Evolutionary conservation across 805 yeast genomes (phyloP), one percentile per base, ranked within the genome.

Genomic region (Saccharomyces mikatae): DNA sequence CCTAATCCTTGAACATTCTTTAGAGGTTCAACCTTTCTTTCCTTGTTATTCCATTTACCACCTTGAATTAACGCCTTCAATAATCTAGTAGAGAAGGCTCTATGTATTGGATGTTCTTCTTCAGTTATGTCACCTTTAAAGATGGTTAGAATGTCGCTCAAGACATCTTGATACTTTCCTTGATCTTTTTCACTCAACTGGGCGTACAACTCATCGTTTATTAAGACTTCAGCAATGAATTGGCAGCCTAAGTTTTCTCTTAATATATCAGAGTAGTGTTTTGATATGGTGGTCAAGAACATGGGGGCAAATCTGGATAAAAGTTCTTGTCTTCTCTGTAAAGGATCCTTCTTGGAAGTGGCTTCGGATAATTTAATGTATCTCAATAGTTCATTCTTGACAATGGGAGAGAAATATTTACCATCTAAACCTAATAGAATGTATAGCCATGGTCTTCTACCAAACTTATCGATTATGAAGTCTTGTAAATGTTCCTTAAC

Each of bases 401-500:
- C 77, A n/a, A 68, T 61, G 52, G 96, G 96, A 22, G 87, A 79
- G 71, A 92, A 92, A 68, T 83, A 91, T 67, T 86, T 85, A 46
- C 89, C 87, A 63, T 86, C 87, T 56, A 86, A 76, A 3, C 96
- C 96, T 54, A 82, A 78, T 57, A 91, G 75, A 54, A 92, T 74
- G 70, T 89, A 91, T 54, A 92, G 73, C 66, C 90, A 82, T 47
- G 97, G 97, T 71, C 96, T 82, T 74, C 99, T 81, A 32, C 91
- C 89, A 64, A 78, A 87, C 69, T 90, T 89, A 60, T 86, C 85
- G 52, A 76, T 73, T 28, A 87, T 74, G 26, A 89, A 72, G 36
- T 80, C 81, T 31, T 77, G 81, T 29, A 79, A 74, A 55, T 80
- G 75, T 58, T 84, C 92, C 47, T 76, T 73, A 30, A 76, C 71